Base-by-base conservation (phyloP, 2,329 filamentous ascomycete species). In the Parascedosporium putredinis region DNA sequence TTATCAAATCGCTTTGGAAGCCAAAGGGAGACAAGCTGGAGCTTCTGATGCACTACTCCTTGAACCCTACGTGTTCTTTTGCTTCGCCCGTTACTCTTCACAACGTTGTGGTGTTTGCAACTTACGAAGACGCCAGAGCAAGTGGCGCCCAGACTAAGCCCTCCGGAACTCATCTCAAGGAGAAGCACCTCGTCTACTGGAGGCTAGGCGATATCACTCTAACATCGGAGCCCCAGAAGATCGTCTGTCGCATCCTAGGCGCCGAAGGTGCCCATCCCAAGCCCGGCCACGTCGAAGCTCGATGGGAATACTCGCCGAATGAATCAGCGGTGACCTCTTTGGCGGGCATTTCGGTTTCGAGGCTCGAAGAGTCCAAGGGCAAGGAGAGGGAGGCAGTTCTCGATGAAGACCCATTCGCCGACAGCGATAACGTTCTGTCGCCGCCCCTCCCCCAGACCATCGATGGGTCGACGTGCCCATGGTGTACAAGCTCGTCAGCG, bases 21-120 rank as follows among this genome's bases (percentile, higher is more conserved):
- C 73, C 87, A 2, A 84, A 93, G 59, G 79, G 86, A 40, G 83
- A 85, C 54, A 91, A 95, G 66, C 79, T 91, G n/a, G 90, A 86
- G 36, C 79, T 94, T 36, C 79, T 96, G 49, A 71, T 97, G 33
- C 81, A 85, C 60, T 97, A 96, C 67, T 81, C 82, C 5, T 75
- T 93, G 14, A 95, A 96, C 64, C 86, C 88, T 0, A 69, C 73
- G 1, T 88, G 62, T 55, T 71, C 68, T 45, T 68, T 72, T 3
- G 54, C 60, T 2, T 60, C 55, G 20, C 67, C 68, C 2, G 65
- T 69, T 55, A 71, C 58, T 60, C 75, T 65, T 60, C 84, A 82
- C 58, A 95, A 95, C 58, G 74, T 96, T 22, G 75, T 85, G 5
- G 72, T 94, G 23, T 74, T 88, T 14, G 79, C 84, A 25, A 80